phyloP scores from a whole-genome alignment of 768 basidiomycete species.

The Serendipita indica region DNA sequence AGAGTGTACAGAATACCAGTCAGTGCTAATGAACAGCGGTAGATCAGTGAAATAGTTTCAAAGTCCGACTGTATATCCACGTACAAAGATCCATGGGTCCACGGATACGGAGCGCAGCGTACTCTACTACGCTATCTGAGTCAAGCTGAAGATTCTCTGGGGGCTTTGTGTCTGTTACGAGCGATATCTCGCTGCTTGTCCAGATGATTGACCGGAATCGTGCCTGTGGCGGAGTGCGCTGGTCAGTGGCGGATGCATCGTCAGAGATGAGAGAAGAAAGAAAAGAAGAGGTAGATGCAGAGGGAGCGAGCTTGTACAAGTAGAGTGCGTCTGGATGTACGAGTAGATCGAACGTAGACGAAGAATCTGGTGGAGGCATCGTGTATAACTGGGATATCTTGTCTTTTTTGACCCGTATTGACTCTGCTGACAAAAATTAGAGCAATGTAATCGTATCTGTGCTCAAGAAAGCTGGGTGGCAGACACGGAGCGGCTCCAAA shows the following conservation, averaged over 20 bases:
- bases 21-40: conserved; percentile 26
- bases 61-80: not conserved
- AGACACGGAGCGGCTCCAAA: not conserved
- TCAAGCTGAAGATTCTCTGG: conserved; percentile 25
- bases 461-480: not conserved
- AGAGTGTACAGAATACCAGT: conserved; percentile 44
- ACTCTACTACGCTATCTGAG: conserved; percentile 21
- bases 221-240: not conserved
- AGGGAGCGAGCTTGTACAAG: not conserved
- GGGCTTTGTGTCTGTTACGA: conserved; percentile 33
- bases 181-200: conserved; percentile 45
- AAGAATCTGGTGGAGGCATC: not conserved
- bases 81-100: conserved; percentile 55
- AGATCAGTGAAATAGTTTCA: not conserved
- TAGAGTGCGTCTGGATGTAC: not conserved
- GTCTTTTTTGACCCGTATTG: not conserved
- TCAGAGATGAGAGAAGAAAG: too few relatives aligned
- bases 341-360: not conserved
- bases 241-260: not conserved
- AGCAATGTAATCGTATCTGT: not conserved
- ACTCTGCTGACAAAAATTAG: not conserved
- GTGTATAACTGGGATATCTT: not conserved
- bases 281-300: not conserved
- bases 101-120: conserved; percentile 28
- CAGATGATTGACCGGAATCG: conserved; percentile 45